Conservation (phyloP, 306 rosid genomes). For the Cucumis melo region DNA sequence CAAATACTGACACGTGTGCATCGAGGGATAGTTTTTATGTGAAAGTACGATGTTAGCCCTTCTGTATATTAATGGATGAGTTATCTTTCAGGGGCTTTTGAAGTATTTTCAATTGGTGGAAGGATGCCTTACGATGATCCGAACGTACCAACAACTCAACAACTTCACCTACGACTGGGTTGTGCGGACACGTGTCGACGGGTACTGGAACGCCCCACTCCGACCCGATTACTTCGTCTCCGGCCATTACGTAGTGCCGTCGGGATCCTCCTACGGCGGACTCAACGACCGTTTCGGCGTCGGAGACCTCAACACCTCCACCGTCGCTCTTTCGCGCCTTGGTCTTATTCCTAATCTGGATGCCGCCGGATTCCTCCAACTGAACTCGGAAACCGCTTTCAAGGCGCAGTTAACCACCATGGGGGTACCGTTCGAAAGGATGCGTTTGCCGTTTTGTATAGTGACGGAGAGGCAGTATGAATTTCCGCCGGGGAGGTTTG, state of each 20-base stretch:
- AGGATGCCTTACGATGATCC: conserved; percentile 59
- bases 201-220: conserved; percentile 74
- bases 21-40: neutral
- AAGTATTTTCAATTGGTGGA: conserved; percentile 76
- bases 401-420: conserved; percentile 53
- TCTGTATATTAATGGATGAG: neutral
- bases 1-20: neutral
- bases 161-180: conserved; percentile 74
- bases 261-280: conserved; percentile 68
- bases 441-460: conserved; percentile 60
- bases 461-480: conserved; percentile 59
- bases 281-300: conserved; percentile 77
- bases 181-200: conserved; percentile 82
- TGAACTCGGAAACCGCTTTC: conserved; percentile 78
- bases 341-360: conserved; percentile 50
- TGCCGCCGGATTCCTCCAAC: conserved; percentile 26
- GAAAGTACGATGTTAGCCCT: no score
- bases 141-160: conserved; percentile 26
- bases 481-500: conserved; percentile 46
- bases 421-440: conserved; percentile 14
- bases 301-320: conserved; percentile 60
- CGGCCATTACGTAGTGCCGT: conserved; percentile 53
- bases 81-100: conserved; percentile 44
- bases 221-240: conserved; percentile 34
- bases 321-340: conserved; percentile 56